A percentile compares a stretch with the other conserved stretches of the same genome.
Evolutionary conservation across 345 rosid genomes (phyloP).

Genomic region (Rubroshorea leprosula): DNA sequence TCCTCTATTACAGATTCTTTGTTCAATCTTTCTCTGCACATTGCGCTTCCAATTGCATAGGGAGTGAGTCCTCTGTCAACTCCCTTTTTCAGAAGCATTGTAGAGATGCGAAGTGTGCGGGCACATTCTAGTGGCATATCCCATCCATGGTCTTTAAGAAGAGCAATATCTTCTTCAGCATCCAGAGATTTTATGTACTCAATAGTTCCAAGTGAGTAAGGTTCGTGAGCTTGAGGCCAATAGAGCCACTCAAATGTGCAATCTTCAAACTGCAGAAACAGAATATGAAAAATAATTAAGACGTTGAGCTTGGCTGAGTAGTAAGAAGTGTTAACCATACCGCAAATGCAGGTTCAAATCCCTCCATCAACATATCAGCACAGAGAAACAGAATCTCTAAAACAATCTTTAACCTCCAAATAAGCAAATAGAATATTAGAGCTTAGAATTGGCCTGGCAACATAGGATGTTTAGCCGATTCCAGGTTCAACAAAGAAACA

Average conservation of each 20-base stretch:
- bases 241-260: constrained; percentile 93
- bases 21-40: constrained; percentile 67
- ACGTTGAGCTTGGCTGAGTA: too few relatives aligned
- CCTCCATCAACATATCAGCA: too few relatives aligned
- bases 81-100: constrained; percentile 89
- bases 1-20: constrained; percentile 53
- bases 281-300: constrained; percentile 1
- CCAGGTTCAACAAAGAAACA: not conserved
- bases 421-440: too few relatives aligned
- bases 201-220: constrained; percentile 46
- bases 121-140: constrained; percentile 49
- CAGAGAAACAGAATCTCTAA: too few relatives aligned
- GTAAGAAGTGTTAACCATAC: too few relatives aligned
- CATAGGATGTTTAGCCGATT: too few relatives aligned
- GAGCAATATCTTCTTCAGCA: constrained; percentile 63
- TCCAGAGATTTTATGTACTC: constrained; percentile 60
- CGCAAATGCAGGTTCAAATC: too few relatives aligned
- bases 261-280: constrained; percentile 44
- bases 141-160: constrained; percentile 71
- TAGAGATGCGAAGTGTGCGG: constrained; percentile 51
- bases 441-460: too few relatives aligned
- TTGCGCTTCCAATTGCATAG: constrained; percentile 60
- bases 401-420: too few relatives aligned
- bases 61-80: constrained; percentile 65
- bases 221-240: constrained; percentile 77